phyloP scores from a whole-genome alignment of 2,329 filamentous ascomycete genomes.

The Thielaviopsis musarum region DNA sequence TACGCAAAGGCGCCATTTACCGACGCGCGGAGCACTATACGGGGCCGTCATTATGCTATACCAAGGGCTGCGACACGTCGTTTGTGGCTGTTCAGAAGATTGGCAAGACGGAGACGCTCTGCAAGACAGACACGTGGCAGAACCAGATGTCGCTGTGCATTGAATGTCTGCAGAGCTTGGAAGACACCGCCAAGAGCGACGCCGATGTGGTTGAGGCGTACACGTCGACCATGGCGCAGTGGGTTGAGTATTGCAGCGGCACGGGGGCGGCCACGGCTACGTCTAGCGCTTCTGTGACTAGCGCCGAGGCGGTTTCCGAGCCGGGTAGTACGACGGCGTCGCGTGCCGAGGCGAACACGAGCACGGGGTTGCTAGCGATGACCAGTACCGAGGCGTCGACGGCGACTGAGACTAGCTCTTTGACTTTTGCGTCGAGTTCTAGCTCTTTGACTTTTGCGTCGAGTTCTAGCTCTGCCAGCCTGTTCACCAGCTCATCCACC shows the following conservation, averaged over 20 bases:
- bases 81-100: slow-evolving; percentile 26
- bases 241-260: slow-evolving; percentile 26
- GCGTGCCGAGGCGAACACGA: neutral
- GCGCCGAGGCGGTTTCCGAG: neutral
- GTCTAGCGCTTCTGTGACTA: neutral
- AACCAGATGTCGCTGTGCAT: slow-evolving; percentile 32
- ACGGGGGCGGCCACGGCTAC: neutral
- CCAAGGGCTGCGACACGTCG: slow-evolving; percentile 32
- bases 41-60: slow-evolving; percentile 31
- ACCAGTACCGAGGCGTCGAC: neutral
- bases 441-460: too few relatives aligned
- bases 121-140: too few relatives aligned
- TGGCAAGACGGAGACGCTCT: slow-evolving; percentile 33
- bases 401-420: neutral
- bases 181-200: slow-evolving; percentile 15
- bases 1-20: neutral
- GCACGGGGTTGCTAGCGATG: neutral
- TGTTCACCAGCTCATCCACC: too few relatives aligned
- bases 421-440: too few relatives aligned
- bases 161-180: slow-evolving; percentile 23
- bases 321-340: neutral
- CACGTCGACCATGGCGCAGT: slow-evolving; percentile 27
- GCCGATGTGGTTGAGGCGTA: slow-evolving; percentile 15
- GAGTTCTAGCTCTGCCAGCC: too few relatives aligned
- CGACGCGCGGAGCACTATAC: slow-evolving; percentile 15